Evolutionary conservation across 768 basidiomycete species (phyloP), one percentile per base, ranked within the genome.

Genomic region (Pseudohyphozyma bogoriensis): DNA sequence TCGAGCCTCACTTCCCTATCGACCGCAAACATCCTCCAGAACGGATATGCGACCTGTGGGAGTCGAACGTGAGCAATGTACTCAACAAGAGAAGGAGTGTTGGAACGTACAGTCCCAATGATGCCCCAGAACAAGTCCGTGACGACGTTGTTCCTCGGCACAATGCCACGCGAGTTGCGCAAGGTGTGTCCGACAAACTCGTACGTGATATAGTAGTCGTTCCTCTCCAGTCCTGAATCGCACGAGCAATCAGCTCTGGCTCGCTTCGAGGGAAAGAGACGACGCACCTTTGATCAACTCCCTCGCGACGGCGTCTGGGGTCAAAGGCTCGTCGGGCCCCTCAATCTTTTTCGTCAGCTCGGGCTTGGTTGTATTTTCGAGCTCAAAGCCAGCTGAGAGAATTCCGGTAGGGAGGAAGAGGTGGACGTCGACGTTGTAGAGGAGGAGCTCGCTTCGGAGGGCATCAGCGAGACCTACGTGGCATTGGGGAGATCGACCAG

Each of bases 361-460:
- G 0, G 89, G 91, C 68, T 93, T 93, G 11, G 78, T 79, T 68
- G 78, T 79, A 72, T 86, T 83, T 72, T 92, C 90, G 45, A 58
- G 81, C 78, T 22, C 85, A 62, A 77, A 86, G 0, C 89, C 88
- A 0, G 87, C 84, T 0, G 82, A 82, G 65, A 77, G 80, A 77
- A 95, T 92, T 1, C 87, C 87, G 2, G 79, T 79, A 0, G 91
- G 89, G 74, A 88, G 84, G 75, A 83, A 89, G 46, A 87, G 81
- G 65, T 91, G 56, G 11, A 58, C 39, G 22, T 31, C 5, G 46
- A 62, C 28, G 20, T 37, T 33, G 61, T 62, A 56, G 45, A 62
- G 37, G 20, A 58, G 22, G 22, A 46, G 45, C 52, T 62, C 91
- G 29, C 82, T 85, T 11, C 85, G 83, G 18, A 95, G 78, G 0